phyloP scores from a whole-genome alignment of 1,139 yeast genomes.

The Saccharomyces pastorianus region DNA sequence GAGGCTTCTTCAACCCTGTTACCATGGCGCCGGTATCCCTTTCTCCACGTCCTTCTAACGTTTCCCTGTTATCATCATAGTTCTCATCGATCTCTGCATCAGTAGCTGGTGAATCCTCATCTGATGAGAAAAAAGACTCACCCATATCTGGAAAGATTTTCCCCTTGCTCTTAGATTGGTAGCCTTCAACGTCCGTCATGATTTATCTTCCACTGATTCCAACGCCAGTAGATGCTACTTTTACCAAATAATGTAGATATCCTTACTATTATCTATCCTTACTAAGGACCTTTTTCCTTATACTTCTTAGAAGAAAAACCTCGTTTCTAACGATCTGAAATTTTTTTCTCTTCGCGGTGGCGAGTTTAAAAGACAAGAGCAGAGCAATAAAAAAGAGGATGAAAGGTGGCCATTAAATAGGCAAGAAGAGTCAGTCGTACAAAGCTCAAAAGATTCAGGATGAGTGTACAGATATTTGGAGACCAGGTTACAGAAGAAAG shows the following conservation, averaged over 20 bases:
- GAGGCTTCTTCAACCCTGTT: slow-evolving; percentile 1
- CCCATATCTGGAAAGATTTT: slow-evolving; percentile 1
- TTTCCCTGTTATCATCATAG: not conserved
- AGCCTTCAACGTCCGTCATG: not conserved
- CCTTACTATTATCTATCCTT: not conserved
- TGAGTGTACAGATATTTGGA: slow-evolving; percentile 79
- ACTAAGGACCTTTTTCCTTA: not conserved
- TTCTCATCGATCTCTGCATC: not conserved
- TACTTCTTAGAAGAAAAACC: not conserved
- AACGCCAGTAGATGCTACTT: not conserved
- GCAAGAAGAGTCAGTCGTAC: not conserved
- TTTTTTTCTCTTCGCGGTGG: not conserved
- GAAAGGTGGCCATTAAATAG: not conserved
- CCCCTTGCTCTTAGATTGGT: not conserved
- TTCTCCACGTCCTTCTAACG: not conserved
- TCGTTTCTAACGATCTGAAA: not conserved
- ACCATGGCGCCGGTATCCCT: slow-evolving; percentile 1
- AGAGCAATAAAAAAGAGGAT: not conserved
- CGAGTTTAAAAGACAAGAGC: not conserved
- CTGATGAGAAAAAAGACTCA: slow-evolving; percentile 2
- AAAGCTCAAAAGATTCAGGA: slow-evolving; percentile 1
- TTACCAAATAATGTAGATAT: not conserved
- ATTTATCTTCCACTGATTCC: not conserved
- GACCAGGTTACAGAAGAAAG: slow-evolving; percentile 97
- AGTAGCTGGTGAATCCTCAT: not conserved